Conservation (phyloP, 2,329 filamentous ascomycete genomes). For the Aspergillus unguis region DNA sequence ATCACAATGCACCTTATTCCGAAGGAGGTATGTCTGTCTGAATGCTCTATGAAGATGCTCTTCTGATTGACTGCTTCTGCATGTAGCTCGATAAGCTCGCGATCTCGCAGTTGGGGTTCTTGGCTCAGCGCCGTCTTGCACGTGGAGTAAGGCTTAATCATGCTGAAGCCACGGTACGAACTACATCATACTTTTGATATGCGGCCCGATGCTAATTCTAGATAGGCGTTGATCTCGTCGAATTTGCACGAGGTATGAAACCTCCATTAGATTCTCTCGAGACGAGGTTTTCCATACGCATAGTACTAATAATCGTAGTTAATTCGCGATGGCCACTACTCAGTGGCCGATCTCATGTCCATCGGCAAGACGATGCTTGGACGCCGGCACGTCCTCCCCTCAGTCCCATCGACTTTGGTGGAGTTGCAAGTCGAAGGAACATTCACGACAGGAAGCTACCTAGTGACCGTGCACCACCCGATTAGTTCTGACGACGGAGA, state of each 20-base stretch:
- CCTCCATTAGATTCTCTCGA: neutral
- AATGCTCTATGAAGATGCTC: neutral
- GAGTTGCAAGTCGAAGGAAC: slow-evolving; percentile 94
- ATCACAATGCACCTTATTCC: slow-evolving; percentile 46
- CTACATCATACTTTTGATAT: neutral
- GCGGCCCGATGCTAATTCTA: no score
- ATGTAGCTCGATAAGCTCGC: slow-evolving; percentile 88
- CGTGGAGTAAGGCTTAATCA: slow-evolving; percentile 87
- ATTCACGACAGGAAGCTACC: slow-evolving; percentile 83
- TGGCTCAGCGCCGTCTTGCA: slow-evolving; percentile 84
- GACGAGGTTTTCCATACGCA: neutral
- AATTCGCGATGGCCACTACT: slow-evolving; percentile 92
- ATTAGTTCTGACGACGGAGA: slow-evolving; percentile 83
- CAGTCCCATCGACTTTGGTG: slow-evolving; percentile 71
- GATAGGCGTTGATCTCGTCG: slow-evolving; percentile 62
- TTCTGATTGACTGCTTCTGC: slow-evolving; percentile 1
- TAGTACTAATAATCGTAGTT: slow-evolving; percentile 49
- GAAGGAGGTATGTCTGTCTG: slow-evolving; percentile 38
- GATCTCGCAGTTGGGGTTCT: slow-evolving; percentile 80
- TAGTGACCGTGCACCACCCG: slow-evolving; percentile 90
- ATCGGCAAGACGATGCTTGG: slow-evolving; percentile 90
- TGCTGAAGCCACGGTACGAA: slow-evolving; percentile 71
- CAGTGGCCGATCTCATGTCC: slow-evolving; percentile 87
- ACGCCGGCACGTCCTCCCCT: slow-evolving; percentile 82
- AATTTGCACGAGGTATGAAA: slow-evolving; percentile 74